Base-by-base conservation (phyloP, 805 yeast species). In the Tetrapisispora arboricola region DNA sequence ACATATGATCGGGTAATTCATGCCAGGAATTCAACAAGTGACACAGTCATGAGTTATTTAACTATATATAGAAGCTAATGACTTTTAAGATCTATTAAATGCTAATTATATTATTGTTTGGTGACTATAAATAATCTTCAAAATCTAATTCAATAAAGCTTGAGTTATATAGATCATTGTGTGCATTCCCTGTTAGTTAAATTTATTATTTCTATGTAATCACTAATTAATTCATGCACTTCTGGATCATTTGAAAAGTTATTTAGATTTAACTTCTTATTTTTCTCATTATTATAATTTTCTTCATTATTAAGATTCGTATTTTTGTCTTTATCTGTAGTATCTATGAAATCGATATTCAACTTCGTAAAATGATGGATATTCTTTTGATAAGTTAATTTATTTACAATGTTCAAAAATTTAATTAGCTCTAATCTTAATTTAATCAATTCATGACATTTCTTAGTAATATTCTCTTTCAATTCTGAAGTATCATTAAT, bases 311-410 rank as follows among this genome's bases (percentile, higher is more conserved):
- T n/a, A 21, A n/a, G 13, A 16, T 31, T 26, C 9, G 25, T 18
- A 25, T 25, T 30, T 9, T 24, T 25, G 9, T 16, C 13, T 34
- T 28, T 28, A 28, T 10, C 31, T n/a, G 5, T 28, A 15, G 36
- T 13, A 2, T 25, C 29, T 6, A 16, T 8, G 10, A 34, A 34
- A 34, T 34, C 34, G 9, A 28, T 32, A 12, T 28, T 16, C 17
- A 39, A 9, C 19, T 21, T 36, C 19, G 36, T 33, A 4, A 39
- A 22, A 26, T 39, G 31, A 6, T 32, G 27, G 6, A 39, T 28
- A 24, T 39, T 39, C 17, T 39, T 39, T 10, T 30, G 30, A 18
- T 39, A 39, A 5, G 42, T 39, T 16, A 39, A 17, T 33, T 39
- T 39, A 28, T 39, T 39, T 12, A 39, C 42, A 15, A 33, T 21